These are phyloP conservation scores for Chloranthus sessilifolius DNA, from an alignment of 164 flowering plant species.

Conservation along the genomic window DNA sequence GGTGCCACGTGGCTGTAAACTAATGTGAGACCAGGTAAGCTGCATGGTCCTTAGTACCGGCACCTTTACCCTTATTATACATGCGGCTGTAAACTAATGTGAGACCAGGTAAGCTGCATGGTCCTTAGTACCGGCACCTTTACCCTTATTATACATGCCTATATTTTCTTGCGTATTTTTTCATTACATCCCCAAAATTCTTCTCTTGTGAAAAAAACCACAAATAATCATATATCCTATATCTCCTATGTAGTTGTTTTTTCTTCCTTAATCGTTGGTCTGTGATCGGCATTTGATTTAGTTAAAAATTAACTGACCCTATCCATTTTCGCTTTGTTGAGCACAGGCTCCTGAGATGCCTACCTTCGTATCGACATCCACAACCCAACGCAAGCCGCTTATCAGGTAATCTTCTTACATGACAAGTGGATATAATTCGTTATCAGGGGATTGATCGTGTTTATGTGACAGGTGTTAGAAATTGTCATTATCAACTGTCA, in stretches of 20 bases:
- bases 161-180: not conserved
- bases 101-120: too few species aligned
- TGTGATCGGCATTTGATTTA: not conserved
- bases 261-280: too few species aligned
- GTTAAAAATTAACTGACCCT: not conserved
- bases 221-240: not conserved
- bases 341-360: slow-evolving; percentile 49
- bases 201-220: not conserved
- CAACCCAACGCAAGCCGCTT: slow-evolving; percentile 37
- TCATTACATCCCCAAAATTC: not conserved
- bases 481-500: too few species aligned
- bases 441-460: too few species aligned
- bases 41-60: too few species aligned
- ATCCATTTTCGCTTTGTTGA: not conserved
- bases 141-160: not conserved
- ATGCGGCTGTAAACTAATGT: too few species aligned
- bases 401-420: slow-evolving; percentile 52
- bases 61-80: not conserved
- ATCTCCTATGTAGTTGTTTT: too few species aligned
- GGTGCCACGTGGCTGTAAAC: too few species aligned
- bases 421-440: too few species aligned
- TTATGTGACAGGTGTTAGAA: too few species aligned
- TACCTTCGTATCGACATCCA: slow-evolving; percentile 22
- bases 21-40: too few species aligned
- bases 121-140: too few species aligned